Percentiles rank a stretch among this genome's conserved stretches.
phyloP scores from a whole-genome alignment of 129 eudicot genomes.

The Chrysanthemum makinoi region DNA sequence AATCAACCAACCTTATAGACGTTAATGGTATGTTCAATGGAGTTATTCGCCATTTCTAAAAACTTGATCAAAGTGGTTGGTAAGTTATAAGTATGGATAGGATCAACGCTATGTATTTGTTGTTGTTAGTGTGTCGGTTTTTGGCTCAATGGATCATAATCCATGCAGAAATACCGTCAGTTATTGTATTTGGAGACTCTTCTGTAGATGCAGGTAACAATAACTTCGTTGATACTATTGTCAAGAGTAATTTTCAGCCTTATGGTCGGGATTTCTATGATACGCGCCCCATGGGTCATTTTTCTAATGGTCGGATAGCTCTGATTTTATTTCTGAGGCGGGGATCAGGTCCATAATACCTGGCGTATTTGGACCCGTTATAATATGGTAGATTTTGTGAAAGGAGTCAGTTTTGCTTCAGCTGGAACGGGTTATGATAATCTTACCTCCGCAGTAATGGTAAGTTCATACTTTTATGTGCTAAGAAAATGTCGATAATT shows the following conservation, averaged over 20 bases:
- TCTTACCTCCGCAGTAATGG: constrained; percentile 65
- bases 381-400: constrained; percentile 54
- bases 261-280: constrained; percentile 72
- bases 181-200: constrained; percentile 79
- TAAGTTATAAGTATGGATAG: too few species aligned
- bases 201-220: constrained; percentile 78
- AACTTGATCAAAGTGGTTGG: too few species aligned
- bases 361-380: constrained; percentile 67
- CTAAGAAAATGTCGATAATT: not conserved
- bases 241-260: constrained; percentile 68
- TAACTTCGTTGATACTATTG: constrained; percentile 51
- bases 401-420: constrained; percentile 75
- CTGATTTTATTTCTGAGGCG: constrained; percentile 42
- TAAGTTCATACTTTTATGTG: constrained; percentile 31
- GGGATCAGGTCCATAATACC: constrained; percentile 61
- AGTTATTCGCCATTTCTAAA: too few species aligned
- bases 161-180: constrained; percentile 34
- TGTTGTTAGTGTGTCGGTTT: too few species aligned
- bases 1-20: too few species aligned
- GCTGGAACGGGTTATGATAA: constrained; percentile 82
- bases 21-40: too few species aligned
- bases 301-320: too few species aligned
- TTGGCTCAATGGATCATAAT: too few species aligned
- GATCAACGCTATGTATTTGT: too few species aligned
- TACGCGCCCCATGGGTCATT: not conserved